Base-by-base conservation (phyloP, 176 grass and related monocot species). In the bread wheat (Triticum aestivum) region DNA sequence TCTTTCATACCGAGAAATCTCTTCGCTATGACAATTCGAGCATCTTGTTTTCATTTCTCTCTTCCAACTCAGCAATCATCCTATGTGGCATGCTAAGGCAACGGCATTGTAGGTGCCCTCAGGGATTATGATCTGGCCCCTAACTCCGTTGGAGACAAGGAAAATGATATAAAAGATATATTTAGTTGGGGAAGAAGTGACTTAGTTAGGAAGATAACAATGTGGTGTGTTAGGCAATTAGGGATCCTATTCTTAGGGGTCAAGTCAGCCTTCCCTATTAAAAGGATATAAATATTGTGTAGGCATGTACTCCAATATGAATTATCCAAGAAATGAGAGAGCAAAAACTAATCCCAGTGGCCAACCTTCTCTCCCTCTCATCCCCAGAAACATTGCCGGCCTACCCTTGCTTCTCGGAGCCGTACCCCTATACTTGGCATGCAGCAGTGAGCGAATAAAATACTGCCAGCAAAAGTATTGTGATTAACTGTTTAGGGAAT, bases 111-210 rank as follows among this genome's bases (percentile, higher is more conserved):
- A 59, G 7, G 18, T 21, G 56, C 51, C 51, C 51, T 54, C 15
- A 1, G 51, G 51, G 51, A 18, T 54, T 54, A 54, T 54, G 51
- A 54, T 54, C 51, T 54, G 51, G 51, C 51, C 51, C 51, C 51
- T 54, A 54, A 54, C 51, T 54, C 15, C 15, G 15, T 54, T 7
- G 51, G 51, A 54, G 68, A 47, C 8, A 74, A 47, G 41, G 44
- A 74, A 47, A 74, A 74, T 27, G 71, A 47, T 74, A 73, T n/a
- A 42, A 73, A 73, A 15, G 5, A 47, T 47, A 74, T 75, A 75
- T 49, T 27, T 49, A 49, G 23, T 75, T 8, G 27, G 42, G 69
- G 3, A 73, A 45, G 39, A 73, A 5, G 44, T 73, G 10, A 73
- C 44, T 26, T 26, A 23, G 21, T 73, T 47, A 74, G 44, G 11